These are phyloP conservation scores for Zangia roseola DNA, from an alignment of 768 basidiomycete genomes.

Conservation along the genomic window DNA sequence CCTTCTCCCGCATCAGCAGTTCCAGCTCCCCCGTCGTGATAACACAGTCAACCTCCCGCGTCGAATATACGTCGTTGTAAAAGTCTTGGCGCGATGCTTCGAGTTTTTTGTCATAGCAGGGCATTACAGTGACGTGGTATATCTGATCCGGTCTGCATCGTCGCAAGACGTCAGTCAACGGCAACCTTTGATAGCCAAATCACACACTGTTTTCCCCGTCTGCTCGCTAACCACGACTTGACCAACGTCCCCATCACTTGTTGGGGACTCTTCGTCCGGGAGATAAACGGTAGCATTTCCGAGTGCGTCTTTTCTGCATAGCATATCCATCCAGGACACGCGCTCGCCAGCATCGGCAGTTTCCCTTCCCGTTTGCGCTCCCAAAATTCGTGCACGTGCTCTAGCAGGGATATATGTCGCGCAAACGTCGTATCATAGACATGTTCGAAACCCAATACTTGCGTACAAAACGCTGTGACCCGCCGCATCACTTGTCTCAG, in stretches of 20 bases:
- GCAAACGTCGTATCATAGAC: slow-evolving; percentile 96
- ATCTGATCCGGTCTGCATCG: slow-evolving; percentile 71
- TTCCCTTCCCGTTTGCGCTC: slow-evolving; percentile 53
- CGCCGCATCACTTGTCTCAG: slow-evolving; percentile 65
- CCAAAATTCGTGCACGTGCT: slow-evolving; percentile 78
- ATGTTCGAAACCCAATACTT: slow-evolving; percentile 70
- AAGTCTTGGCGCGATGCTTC: slow-evolving; percentile 96
- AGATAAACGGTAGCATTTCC: slow-evolving; percentile 90
- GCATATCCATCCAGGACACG: slow-evolving; percentile 99
- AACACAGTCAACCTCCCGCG: slow-evolving; percentile 95
- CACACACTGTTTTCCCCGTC: slow-evolving; percentile 71
- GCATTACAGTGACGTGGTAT: slow-evolving; percentile 98
- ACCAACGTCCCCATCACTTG: slow-evolving; percentile 92
- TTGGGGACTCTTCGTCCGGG: slow-evolving; percentile 87
- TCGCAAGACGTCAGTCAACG: slow-evolving; percentile 3
- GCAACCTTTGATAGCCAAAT: background rate
- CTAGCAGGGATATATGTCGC: slow-evolving; percentile 77
- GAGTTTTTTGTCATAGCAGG: slow-evolving; percentile 99
- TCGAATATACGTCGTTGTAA: slow-evolving; percentile 75
- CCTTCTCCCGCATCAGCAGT: slow-evolving; percentile 76
- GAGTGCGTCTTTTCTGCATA: slow-evolving; percentile 97
- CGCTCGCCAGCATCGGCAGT: slow-evolving; percentile 91
- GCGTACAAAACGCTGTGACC: slow-evolving; percentile 65
- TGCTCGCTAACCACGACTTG: slow-evolving; percentile 78
- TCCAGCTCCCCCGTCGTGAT: slow-evolving; percentile 95